Conservation (phyloP, 805 yeast genomes). For the Candida maltosa region DNA sequence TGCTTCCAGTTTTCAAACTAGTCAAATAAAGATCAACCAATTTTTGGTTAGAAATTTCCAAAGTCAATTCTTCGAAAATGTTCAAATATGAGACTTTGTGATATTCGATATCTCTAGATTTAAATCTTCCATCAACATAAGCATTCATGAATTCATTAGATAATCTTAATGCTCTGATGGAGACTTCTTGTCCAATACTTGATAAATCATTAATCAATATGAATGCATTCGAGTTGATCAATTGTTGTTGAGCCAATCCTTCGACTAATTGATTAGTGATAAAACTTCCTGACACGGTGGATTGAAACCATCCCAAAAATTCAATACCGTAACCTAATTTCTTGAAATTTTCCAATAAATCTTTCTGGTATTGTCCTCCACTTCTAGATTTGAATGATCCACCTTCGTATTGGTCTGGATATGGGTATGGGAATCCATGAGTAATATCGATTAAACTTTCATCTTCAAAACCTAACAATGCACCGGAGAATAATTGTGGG, state of each 20-base stretch:
- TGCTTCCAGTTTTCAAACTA: slow-evolving; percentile 3
- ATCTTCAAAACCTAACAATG: slow-evolving; percentile 71
- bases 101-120: slow-evolving; percentile 58
- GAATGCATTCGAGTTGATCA: slow-evolving; percentile 52
- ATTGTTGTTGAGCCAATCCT: slow-evolving; percentile 63
- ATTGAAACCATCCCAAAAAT: slow-evolving; percentile 79
- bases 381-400: slow-evolving; percentile 59
- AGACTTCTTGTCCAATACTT: slow-evolving; percentile 60
- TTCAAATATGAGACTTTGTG: slow-evolving; percentile 61
- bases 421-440: slow-evolving; percentile 69
- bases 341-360: slow-evolving; percentile 58
- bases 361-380: slow-evolving; percentile 67
- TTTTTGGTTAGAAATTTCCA: slow-evolving; percentile 64
- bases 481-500: slow-evolving; percentile 65
- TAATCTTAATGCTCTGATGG: slow-evolving; percentile 67
- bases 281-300: slow-evolving; percentile 66
- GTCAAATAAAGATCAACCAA: slow-evolving; percentile 57
- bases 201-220: slow-evolving; percentile 68
- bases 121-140: slow-evolving; percentile 58
- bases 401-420: slow-evolving; percentile 59
- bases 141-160: slow-evolving; percentile 57
- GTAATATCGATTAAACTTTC: slow-evolving; percentile 50
- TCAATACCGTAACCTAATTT: slow-evolving; percentile 65
- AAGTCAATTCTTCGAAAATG: slow-evolving; percentile 69
- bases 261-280: slow-evolving; percentile 67